Evolutionary conservation across 139 green algal genomes (phyloP).

Genomic region (Chlorella sorokiniana): DNA sequence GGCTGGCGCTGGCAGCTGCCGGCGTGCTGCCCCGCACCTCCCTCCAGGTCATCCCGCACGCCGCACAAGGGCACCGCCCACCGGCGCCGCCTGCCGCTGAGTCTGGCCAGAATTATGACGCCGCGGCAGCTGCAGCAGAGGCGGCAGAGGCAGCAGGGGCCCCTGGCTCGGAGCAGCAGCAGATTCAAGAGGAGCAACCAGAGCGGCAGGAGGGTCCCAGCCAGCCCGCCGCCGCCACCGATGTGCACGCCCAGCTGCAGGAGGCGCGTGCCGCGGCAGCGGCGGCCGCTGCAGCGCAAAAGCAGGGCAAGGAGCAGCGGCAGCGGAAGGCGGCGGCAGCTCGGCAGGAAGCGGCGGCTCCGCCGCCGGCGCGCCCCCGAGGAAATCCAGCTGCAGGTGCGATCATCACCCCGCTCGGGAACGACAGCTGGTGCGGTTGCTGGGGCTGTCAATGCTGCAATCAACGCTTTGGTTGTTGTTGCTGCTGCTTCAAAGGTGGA

Average conservation of each 20-base stretch:
- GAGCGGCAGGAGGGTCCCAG: background rate
- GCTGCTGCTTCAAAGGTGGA: too few species aligned
- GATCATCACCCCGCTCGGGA: background rate
- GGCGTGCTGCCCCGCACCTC: constrained; percentile 25
- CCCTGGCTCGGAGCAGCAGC: background rate
- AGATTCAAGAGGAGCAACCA: background rate
- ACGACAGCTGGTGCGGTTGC: constrained; percentile 3
- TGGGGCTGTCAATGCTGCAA: too few species aligned
- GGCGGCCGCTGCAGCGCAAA: background rate
- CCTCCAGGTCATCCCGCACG: constrained; percentile 19
- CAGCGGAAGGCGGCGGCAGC: background rate
- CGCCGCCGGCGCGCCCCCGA: background rate
- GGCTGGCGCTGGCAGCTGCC: background rate
- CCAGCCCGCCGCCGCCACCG: background rate
- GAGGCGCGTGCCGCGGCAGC: background rate
- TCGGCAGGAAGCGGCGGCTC: background rate
- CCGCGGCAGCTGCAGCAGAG: background rate
- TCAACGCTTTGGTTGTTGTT: too few species aligned
- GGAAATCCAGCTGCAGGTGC: background rate
- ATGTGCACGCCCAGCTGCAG: background rate
- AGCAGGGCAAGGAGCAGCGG: background rate
- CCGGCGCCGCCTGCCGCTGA: background rate
- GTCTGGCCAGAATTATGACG: background rate
- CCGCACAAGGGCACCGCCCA: background rate
- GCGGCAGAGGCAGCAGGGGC: background rate